Conservation (phyloP, 257 asterid genomes). For the Nicotiana benthamiana region DNA sequence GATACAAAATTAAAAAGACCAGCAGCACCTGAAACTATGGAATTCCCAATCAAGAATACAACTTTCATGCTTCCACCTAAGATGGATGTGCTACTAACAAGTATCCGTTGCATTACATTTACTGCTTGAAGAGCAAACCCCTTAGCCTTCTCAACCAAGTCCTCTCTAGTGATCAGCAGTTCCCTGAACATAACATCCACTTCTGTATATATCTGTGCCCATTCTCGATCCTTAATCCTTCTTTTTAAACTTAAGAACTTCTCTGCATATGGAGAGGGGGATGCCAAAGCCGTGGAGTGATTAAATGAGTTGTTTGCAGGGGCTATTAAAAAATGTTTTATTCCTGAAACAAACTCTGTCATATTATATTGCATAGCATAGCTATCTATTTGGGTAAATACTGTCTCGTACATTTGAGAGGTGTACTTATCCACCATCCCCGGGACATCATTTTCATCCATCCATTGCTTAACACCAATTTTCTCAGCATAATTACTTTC, state of each 20-base stretch:
- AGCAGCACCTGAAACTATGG: slow-evolving; percentile 88
- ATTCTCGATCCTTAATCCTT: slow-evolving; percentile 53
- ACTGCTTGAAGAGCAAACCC: slow-evolving; percentile 74
- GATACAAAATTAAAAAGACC: slow-evolving; percentile 69
- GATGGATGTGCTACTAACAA: slow-evolving; percentile 57
- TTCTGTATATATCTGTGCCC: slow-evolving; percentile 66
- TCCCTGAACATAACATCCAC: slow-evolving; percentile 56
- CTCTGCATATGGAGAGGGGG: slow-evolving; percentile 62
- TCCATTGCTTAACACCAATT: slow-evolving; percentile 81
- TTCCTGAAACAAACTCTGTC: slow-evolving; percentile 77
- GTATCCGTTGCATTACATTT: slow-evolving; percentile 68
- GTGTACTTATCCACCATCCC: slow-evolving; percentile 73
- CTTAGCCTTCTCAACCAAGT: slow-evolving; percentile 76
- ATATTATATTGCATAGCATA: slow-evolving; percentile 80
- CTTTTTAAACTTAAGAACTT: slow-evolving; percentile 43
- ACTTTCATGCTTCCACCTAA: slow-evolving; percentile 69
- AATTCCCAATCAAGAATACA: slow-evolving; percentile 46
- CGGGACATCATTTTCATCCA: slow-evolving; percentile 89
- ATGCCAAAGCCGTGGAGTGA: slow-evolving; percentile 40
- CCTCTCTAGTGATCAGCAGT: slow-evolving; percentile 52
- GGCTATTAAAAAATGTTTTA: slow-evolving; percentile 58
- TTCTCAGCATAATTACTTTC: slow-evolving; percentile 87
- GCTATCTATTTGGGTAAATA: slow-evolving; percentile 67
- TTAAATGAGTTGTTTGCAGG: slow-evolving; percentile 33
- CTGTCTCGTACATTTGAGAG: slow-evolving; percentile 62